phyloP scores from a whole-genome alignment of 2,329 filamentous ascomycete genomes.

The Anisogramma anomala region DNA sequence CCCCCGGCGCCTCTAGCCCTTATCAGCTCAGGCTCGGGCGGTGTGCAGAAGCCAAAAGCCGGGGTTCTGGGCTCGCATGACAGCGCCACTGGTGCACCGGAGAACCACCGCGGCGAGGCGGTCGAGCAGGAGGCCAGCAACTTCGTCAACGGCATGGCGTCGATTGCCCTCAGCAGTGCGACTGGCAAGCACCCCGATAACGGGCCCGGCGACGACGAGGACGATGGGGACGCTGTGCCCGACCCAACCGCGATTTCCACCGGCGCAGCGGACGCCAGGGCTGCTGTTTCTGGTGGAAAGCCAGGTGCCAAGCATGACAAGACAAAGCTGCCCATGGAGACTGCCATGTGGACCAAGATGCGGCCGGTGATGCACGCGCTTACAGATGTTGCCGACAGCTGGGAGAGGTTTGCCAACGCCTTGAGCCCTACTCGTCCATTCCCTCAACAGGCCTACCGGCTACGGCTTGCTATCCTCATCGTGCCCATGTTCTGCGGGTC shows the following conservation, averaged over 20 bases:
- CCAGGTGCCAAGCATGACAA: slow-evolving; percentile 51
- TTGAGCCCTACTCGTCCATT: slow-evolving; percentile 55
- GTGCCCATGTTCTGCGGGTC: slow-evolving; percentile 41
- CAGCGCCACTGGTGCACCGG: slow-evolving; percentile 68
- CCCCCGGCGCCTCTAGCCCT: slow-evolving; percentile 67
- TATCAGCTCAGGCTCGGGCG: slow-evolving; percentile 57
- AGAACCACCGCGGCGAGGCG: slow-evolving; percentile 73
- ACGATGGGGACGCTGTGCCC: slow-evolving; percentile 19
- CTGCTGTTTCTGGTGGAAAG: slow-evolving; percentile 34
- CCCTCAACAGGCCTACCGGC: slow-evolving; percentile 36
- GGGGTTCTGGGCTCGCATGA: slow-evolving; percentile 66
- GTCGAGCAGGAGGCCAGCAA: slow-evolving; percentile 75
- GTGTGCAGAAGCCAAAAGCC: slow-evolving; percentile 64
- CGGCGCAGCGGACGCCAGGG: slow-evolving; percentile 29
- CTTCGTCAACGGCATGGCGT: slow-evolving; percentile 62
- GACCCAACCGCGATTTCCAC: slow-evolving; percentile 28
- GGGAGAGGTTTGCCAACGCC: slow-evolving; percentile 41
- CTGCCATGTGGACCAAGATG: slow-evolving; percentile 58
- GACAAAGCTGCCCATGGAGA: slow-evolving; percentile 66
- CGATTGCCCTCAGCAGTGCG: slow-evolving; percentile 62
- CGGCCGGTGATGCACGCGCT: slow-evolving; percentile 55
- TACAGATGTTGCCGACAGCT: slow-evolving; percentile 37
- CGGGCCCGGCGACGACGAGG: slow-evolving; percentile 41
- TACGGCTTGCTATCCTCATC: slow-evolving; percentile 43
- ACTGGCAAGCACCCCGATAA: slow-evolving; percentile 64